phyloP scores from a whole-genome alignment of 768 basidiomycete genomes.

The Agrocybe chaxingu region DNA sequence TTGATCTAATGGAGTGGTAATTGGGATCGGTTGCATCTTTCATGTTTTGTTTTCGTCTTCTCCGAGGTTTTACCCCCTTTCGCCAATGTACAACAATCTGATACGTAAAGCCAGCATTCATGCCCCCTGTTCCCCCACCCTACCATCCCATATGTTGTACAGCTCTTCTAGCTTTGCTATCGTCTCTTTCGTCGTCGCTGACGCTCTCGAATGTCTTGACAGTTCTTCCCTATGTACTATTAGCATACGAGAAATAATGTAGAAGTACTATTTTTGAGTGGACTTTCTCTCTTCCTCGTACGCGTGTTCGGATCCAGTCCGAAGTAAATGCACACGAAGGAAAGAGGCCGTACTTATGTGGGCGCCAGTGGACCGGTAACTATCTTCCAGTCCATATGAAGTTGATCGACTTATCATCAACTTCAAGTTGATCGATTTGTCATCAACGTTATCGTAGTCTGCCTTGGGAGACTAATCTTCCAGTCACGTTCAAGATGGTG shows the following conservation, averaged over 20 bases:
- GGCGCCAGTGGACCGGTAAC: constrained; percentile 1
- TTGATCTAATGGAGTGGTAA: constrained; percentile 35
- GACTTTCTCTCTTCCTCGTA: not conserved
- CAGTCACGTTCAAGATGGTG: constrained; percentile 15
- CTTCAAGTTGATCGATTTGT: no score
- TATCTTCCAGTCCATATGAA: constrained; percentile 8
- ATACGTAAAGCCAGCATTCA: constrained; percentile 28
- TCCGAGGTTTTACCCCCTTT: constrained; percentile 21
- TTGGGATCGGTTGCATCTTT: constrained; percentile 23
- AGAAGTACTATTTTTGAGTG: constrained; percentile 24
- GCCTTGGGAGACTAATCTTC: no score
- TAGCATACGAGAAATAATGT: constrained; percentile 40
- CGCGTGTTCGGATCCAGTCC: not conserved
- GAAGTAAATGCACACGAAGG: not conserved
- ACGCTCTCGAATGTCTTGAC: constrained; percentile 28
- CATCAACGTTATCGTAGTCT: no score
- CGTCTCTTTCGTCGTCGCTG: constrained; percentile 20
- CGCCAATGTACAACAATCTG: constrained; percentile 23
- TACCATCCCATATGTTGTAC: constrained; percentile 27
- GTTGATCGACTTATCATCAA: no score
- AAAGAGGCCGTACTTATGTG: not conserved
- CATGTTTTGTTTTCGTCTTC: constrained; percentile 22
- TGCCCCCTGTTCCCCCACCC: constrained; percentile 22
- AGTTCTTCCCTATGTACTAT: constrained; percentile 37
- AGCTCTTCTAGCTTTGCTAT: constrained; percentile 24